phyloP scores from a whole-genome alignment of 179 eudicot genomes.

The Beta macrorhiza region DNA sequence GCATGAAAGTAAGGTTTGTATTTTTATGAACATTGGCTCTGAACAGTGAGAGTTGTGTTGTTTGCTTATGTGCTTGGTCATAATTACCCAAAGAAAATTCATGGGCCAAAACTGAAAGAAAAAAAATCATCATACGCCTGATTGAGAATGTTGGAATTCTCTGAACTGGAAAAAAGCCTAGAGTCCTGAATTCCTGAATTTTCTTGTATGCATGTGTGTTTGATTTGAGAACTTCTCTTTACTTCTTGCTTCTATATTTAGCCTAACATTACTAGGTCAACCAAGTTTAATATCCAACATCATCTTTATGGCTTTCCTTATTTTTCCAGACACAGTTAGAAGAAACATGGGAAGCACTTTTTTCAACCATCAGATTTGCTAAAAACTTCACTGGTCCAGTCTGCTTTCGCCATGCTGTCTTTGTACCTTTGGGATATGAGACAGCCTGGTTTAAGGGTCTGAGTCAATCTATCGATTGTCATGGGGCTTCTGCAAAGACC shows the following conservation, averaged over 20 bases:
- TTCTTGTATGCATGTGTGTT: neutral
- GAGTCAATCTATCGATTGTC: slow-evolving; percentile 55
- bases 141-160: neutral
- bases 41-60: neutral
- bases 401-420: slow-evolving; percentile 86
- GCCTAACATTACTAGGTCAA: neutral
- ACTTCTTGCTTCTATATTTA: slow-evolving; percentile 7
- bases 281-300: neutral
- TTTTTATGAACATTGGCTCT: neutral
- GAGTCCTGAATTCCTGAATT: neutral
- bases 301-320: neutral
- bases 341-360: slow-evolving; percentile 88
- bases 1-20: neutral
- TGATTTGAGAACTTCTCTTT: neutral
- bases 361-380: slow-evolving; percentile 79
- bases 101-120: neutral
- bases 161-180: neutral
- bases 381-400: slow-evolving; percentile 74
- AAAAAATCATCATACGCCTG: neutral
- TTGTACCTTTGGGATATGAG: slow-evolving; percentile 86
- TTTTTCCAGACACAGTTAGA: slow-evolving; percentile 70
- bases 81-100: neutral
- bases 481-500: slow-evolving; percentile 69
- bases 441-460: slow-evolving; percentile 83
- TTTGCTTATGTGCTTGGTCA: slow-evolving; percentile 13